Base-by-base conservation (phyloP, 345 rosid genomes). In the Angophora floribunda region DNA sequence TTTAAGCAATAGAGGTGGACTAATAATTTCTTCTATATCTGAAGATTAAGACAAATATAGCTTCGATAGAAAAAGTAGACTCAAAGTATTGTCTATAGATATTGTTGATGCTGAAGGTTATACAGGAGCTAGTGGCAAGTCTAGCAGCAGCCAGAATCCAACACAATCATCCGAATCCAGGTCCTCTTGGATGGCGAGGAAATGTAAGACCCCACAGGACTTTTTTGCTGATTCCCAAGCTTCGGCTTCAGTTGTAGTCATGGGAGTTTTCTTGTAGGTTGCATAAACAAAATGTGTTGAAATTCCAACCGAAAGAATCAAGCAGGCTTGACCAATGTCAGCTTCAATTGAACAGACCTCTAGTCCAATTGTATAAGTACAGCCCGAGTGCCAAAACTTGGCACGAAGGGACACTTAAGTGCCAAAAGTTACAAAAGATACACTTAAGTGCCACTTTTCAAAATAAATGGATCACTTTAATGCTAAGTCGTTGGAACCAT, bases 151-250 rank as follows among this genome's bases (percentile, higher is more conserved):
- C 99, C 99, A 96, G 91, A 96, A 96, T 75, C 98, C 99, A 87
- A 95, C 97, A 92, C 98, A 96, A 52, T 96, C 97, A 79, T 98
- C 98, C 22, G 98, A 96, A 90, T 96, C 96, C 85, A 98, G 91
- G 89, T 96, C 97, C 28, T 95, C 96, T 92, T 96, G 99, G 90
- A 97, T 94, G 89, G 98, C 99, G 12, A 97, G 97, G 88, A 97
- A 96, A 94, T 96, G 99, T 85, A 98, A 89, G 19, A 99, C 98
- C 84, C 98, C 96, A 59, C 97, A 94, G 22, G 95, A 93, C 90
- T 94, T 96, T 91, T 97, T 97, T 36, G 99, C 97, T 87, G 94
- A 95, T 90, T 97, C 99, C 99, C 99, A 96, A 50, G 98, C 97
- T 93, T 97, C 98, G 67, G 99, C 97, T 92, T 96, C 99, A 86